Conservation (phyloP, 495 filamentous ascomycete species). For the Penicillium herquei region DNA sequence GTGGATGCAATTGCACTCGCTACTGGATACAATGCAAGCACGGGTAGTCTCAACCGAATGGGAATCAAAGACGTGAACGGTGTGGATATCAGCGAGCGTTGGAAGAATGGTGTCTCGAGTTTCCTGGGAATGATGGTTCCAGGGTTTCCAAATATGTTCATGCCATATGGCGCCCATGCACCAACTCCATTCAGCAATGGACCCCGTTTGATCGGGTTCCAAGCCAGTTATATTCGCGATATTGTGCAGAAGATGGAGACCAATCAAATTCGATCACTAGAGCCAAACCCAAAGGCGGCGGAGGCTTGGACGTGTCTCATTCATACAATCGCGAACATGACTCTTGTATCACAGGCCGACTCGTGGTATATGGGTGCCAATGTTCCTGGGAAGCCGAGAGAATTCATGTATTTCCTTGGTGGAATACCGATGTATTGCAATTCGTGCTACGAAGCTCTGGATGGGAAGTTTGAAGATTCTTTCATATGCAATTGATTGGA, state of each 20-base stretch:
- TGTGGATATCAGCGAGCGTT: slow-evolving; percentile 38
- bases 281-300: slow-evolving; percentile 42
- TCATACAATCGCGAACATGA: slow-evolving; percentile 36
- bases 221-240: slow-evolving; percentile 49
- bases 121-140: slow-evolving; percentile 43
- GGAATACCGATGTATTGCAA: slow-evolving; percentile 22
- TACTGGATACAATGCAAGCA: slow-evolving; percentile 39
- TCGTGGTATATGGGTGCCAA: slow-evolving; percentile 41
- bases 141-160: slow-evolving; percentile 55
- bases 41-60: slow-evolving; percentile 48
- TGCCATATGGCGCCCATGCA: slow-evolving; percentile 44
- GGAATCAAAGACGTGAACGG: slow-evolving; percentile 42
- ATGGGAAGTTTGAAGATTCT: not conserved
- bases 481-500: not conserved
- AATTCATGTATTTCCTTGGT: slow-evolving; percentile 40
- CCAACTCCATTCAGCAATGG: slow-evolving; percentile 52
- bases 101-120: slow-evolving; percentile 44
- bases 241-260: slow-evolving; percentile 22
- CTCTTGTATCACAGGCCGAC: slow-evolving; percentile 41
- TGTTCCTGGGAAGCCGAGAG: slow-evolving; percentile 44
- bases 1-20: slow-evolving; percentile 54
- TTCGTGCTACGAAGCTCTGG: slow-evolving; percentile 2
- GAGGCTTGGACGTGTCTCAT: slow-evolving; percentile 44
- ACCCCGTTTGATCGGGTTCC: slow-evolving; percentile 45
- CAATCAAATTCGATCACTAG: slow-evolving; percentile 34